Evolutionary conservation across 257 asterid species (phyloP), one percentile per base, ranked within the genome.

Genomic region (Nicotiana noctiflora): DNA sequence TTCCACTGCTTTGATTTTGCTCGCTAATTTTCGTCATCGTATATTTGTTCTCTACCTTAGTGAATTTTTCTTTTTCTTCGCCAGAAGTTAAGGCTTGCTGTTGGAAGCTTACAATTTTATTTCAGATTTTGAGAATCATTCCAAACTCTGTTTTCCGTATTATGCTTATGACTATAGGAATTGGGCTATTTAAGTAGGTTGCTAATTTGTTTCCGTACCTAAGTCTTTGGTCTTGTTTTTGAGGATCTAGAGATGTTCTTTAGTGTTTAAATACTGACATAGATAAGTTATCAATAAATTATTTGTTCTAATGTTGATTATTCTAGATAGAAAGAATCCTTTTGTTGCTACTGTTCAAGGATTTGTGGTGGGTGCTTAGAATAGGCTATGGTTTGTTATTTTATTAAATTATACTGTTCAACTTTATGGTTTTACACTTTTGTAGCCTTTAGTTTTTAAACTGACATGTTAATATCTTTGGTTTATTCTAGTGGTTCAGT

Each of bases 271-370:
- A 32, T 32, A 27, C 1, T 27, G 29, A 32, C 37, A 32, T 11
- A 4, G 32, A 56, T 81, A n/a, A 68, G 40, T 64, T 32, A 18
- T 49, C 37, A 32, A 32, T 32, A 67, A 17, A 18, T 56, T 8
- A 25, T 25, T 61, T 70, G 56, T 82, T 10, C 67, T 53, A 29
- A 67, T 37, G 13, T 79, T 83, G 56, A 78, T 62, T 34, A 77
- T 31, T 75, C 21, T 79, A 89, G 91, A 87, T 83, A 81, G 88
- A 76, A 87, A 81, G 64, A 89, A 86, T 81, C 94, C 91, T 81
- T 34, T 86, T 14, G 90, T 81, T 25, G 94, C 94, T 86, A 91
- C 92, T 80, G 83, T 88, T 83, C 90, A 88, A 4, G 92, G 91
- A 70, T 86, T 80, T 60, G 88, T 81, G 94, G 92, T 74, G 91